These are phyloP conservation scores for Samsoniella hepiali DNA, from an alignment of 2,329 filamentous ascomycete genomes.

Conservation along the genomic window DNA sequence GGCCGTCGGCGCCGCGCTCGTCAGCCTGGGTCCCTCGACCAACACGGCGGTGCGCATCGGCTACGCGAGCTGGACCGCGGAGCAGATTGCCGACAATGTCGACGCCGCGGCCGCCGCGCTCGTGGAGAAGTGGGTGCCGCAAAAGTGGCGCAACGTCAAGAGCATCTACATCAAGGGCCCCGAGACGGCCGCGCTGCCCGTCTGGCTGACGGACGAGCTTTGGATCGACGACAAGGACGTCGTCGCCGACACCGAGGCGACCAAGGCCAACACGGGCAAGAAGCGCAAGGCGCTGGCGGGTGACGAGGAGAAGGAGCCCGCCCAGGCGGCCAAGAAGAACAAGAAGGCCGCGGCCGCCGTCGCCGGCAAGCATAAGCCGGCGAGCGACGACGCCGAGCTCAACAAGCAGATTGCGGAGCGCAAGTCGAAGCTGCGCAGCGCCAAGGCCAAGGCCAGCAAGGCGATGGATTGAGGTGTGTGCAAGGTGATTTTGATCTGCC, in stretches of 20 bases:
- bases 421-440: slow-evolving; percentile 56
- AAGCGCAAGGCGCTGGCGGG: slow-evolving; percentile 53
- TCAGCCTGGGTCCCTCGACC: slow-evolving; percentile 73
- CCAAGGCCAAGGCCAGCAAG: slow-evolving; percentile 56
- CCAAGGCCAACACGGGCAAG: slow-evolving; percentile 62
- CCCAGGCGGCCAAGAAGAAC: slow-evolving; percentile 35
- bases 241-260: slow-evolving; percentile 58
- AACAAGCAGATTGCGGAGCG: slow-evolving; percentile 59
- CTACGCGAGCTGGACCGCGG: slow-evolving; percentile 67
- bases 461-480: slow-evolving; percentile 35
- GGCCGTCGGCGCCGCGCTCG: slow-evolving; percentile 71
- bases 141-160: slow-evolving; percentile 84
- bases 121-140: slow-evolving; percentile 75
- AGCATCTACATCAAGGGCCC: slow-evolving; percentile 87
- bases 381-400: slow-evolving; percentile 50
- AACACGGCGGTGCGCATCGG: slow-evolving; percentile 81
- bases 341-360: slow-evolving; percentile 23
- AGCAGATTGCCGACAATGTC: slow-evolving; percentile 79
- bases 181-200: slow-evolving; percentile 82
- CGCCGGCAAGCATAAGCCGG: slow-evolving; percentile 35
- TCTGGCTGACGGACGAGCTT: slow-evolving; percentile 90
- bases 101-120: slow-evolving; percentile 66
- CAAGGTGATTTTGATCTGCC: neutral
- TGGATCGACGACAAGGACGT: slow-evolving; percentile 77
- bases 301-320: slow-evolving; percentile 23